phyloP scores from a whole-genome alignment of 495 filamentous ascomycete species.

The Parathielavia appendiculata region DNA sequence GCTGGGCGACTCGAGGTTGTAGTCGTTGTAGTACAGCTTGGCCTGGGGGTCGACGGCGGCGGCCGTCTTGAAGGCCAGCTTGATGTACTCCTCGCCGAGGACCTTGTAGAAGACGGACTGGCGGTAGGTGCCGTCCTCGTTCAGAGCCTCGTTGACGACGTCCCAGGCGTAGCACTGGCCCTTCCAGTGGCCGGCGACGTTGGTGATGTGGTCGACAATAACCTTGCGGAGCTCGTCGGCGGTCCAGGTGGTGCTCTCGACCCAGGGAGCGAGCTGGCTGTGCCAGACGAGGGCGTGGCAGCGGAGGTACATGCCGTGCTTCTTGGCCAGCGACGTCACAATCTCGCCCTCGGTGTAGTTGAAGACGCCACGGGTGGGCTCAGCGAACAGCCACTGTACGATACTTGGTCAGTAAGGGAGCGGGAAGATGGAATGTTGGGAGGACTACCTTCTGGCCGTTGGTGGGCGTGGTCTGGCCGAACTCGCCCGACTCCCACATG shows the following conservation, averaged over 20 bases:
- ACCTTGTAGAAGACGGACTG: conserved; percentile 51
- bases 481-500: conserved; percentile 42
- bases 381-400: conserved; percentile 47
- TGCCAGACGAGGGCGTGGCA: conserved; percentile 62
- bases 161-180: conserved; percentile 56
- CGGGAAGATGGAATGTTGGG: neutral
- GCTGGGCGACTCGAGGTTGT: conserved; percentile 54
- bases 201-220: conserved; percentile 52
- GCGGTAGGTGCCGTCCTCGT: conserved; percentile 61
- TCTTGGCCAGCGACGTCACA: conserved; percentile 39
- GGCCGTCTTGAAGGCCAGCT: conserved; percentile 51
- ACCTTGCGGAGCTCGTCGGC: conserved; percentile 45
- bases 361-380: conserved; percentile 47
- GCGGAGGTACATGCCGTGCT: conserved; percentile 48
- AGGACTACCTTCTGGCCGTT: conserved; percentile 44
- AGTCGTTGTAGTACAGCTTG: conserved; percentile 68
- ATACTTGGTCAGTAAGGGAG: neutral
- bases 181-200: conserved; percentile 50
- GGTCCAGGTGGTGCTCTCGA: conserved; percentile 49
- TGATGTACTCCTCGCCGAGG: conserved; percentile 53
- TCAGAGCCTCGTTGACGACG: conserved; percentile 66
- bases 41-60: conserved; percentile 50
- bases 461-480: conserved; percentile 50
- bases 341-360: conserved; percentile 50
- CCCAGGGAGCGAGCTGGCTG: conserved; percentile 54